Base-by-base conservation (phyloP, 2,329 filamentous ascomycete species). In the Sarocladium kiliense region DNA sequence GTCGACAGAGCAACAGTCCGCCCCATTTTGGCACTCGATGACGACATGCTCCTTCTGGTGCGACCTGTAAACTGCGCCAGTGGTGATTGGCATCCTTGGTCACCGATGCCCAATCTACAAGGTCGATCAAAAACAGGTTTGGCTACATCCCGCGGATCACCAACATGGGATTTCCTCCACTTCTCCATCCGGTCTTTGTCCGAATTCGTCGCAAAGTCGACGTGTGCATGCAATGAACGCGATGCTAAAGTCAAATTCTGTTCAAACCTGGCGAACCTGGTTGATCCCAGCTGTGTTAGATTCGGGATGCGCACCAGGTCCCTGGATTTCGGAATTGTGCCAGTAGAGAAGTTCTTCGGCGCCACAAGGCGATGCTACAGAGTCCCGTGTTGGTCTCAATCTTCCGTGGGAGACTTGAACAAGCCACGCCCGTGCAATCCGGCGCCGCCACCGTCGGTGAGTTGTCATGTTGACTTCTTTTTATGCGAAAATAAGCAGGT, bases 131-230 rank as follows among this genome's bases (percentile, higher is more conserved):
- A n/a, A 36, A 27, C 23, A 30, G 26, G 26, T 51, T 51, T 51
- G 27, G 10, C 47, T 21, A 11, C 47, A 51, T 34, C 47, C 27
- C 30, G 26, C 21, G 16, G n/a, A 6, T 18, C 19, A n/a, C 23
- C 7, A 36, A n/a, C 47, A 51, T 51, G 47, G 47, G 11, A 51
- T 51, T 34, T 51, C 47, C 10, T 27, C 27, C 44, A 34, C 47
- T 51, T 51, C 30, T 36, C 47, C 47, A 51, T 51, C 11, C n/a
- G 25, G 7, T 18, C 26, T 10, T 16, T 26, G 44, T 47, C 21
- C 44, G 18, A 18, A 36, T 21, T 3, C 19, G 27, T 36, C 47
- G 11, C 18, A 45, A 36, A 36, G 26, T 25, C 6, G n/a, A 16
- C 5, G 19, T 32, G 26, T 23, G 27, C 26, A 51, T 36, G 10